A percentile compares a stretch with the other conserved stretches of the same genome.
phyloP scores from a whole-genome alignment of 345 rosid genomes.

The Murraya koenigii region DNA sequence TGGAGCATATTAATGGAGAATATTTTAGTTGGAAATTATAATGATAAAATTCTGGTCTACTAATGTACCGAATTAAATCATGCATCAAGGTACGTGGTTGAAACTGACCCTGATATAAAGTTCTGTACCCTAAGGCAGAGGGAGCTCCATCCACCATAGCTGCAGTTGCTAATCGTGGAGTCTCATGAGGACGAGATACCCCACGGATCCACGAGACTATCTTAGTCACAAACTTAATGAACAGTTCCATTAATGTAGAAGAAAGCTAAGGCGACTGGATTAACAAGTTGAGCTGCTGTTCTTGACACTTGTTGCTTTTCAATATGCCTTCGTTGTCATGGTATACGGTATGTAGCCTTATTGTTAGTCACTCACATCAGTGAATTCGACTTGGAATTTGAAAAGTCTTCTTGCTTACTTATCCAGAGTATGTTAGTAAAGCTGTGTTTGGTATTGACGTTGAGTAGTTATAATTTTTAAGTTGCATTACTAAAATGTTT shows the following conservation, averaged over 20 bases:
- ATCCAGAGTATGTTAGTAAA: no score
- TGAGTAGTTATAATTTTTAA: no score
- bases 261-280: background rate
- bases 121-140: conserved; percentile 13
- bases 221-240: background rate
- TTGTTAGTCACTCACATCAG: background rate
- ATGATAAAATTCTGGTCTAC: background rate
- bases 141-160: conserved; percentile 3
- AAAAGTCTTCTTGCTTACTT: no score
- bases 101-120: background rate
- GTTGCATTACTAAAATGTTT: no score
- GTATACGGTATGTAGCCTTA: background rate
- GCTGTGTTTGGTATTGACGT: no score
- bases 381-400: no score
- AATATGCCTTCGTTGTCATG: background rate
- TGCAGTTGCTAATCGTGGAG: background rate
- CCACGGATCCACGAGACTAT: background rate
- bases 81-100: background rate
- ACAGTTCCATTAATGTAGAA: background rate
- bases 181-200: background rate
- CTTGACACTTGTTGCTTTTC: background rate
- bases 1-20: background rate
- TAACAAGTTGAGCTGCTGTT: background rate
- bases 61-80: background rate
- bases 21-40: background rate